phyloP scores from a whole-genome alignment of 2,329 filamentous ascomycete genomes.

The Simplicillium aogashimaense region DNA sequence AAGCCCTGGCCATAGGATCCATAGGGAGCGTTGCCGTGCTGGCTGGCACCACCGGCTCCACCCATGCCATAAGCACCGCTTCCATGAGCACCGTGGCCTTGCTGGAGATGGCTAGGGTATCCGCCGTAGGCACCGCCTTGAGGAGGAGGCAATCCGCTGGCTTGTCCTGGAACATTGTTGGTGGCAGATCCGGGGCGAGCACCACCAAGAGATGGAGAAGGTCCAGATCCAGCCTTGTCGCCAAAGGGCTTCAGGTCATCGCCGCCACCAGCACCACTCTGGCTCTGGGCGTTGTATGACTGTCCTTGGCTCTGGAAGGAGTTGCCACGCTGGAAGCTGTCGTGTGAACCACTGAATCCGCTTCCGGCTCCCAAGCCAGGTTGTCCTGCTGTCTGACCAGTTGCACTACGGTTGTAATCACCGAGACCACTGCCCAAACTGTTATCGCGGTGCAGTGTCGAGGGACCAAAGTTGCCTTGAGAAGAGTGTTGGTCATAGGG shows the following conservation, averaged over 20 bases:
- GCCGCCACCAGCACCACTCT: constrained; percentile 29
- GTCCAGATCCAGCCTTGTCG: constrained; percentile 44
- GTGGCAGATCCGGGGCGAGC: constrained; percentile 49
- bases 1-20: constrained; percentile 42
- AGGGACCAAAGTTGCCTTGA: constrained; percentile 44
- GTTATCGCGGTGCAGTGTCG: constrained; percentile 42
- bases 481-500: constrained; percentile 47
- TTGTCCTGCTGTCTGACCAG: constrained; percentile 39
- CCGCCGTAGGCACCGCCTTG: constrained; percentile 41
- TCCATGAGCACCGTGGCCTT: constrained; percentile 41
- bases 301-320: constrained; percentile 47
- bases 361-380: constrained; percentile 36
- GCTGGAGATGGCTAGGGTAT: constrained; percentile 44
- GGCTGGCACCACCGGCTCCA: constrained; percentile 29
- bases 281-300: constrained; percentile 40
- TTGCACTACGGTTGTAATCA: constrained; percentile 42
- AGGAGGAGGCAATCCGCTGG: constrained; percentile 43
- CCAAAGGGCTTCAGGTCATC: constrained; percentile 53
- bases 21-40: constrained; percentile 43
- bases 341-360: constrained; percentile 43
- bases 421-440: constrained; percentile 39
- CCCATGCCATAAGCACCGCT: constrained; percentile 46
- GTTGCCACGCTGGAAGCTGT: constrained; percentile 43
- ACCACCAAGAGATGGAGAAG: constrained; percentile 45
- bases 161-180: constrained; percentile 40